These are phyloP conservation scores for Fagus sylvatica DNA, from an alignment of 306 rosid genomes.

Conservation along the genomic window DNA sequence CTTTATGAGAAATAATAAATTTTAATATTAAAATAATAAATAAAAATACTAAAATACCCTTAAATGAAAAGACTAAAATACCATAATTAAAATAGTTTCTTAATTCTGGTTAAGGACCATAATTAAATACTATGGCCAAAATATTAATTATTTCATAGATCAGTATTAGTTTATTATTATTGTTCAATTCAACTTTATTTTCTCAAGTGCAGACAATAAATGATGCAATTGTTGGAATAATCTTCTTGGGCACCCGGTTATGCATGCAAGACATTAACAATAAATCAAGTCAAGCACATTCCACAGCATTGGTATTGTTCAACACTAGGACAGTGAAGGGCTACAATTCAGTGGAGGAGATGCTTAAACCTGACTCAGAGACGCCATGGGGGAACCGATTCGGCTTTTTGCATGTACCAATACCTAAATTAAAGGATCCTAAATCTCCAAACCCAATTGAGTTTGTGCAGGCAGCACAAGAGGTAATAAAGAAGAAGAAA, in stretches of 20 bases:
- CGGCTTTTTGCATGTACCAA: slow-evolving; percentile 41
- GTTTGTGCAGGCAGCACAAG: slow-evolving; percentile 38
- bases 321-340: slow-evolving; percentile 37
- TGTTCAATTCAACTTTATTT: background rate
- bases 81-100: no score
- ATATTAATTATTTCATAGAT: no score
- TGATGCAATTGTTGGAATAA: slow-evolving; percentile 45
- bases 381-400: slow-evolving; percentile 55
- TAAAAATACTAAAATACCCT: no score
- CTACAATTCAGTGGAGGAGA: slow-evolving; percentile 48
- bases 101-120: no score
- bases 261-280: slow-evolving; percentile 40
- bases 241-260: slow-evolving; percentile 46
- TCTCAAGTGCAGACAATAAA: slow-evolving; percentile 35
- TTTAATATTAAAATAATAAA: no score
- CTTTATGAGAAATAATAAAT: no score
- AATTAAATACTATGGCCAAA: no score
- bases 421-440: slow-evolving; percentile 36
- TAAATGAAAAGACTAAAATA: no score
- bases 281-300: slow-evolving; percentile 30
- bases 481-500: slow-evolving; percentile 34
- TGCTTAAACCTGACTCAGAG: slow-evolving; percentile 30
- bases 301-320: slow-evolving; percentile 45
- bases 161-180: no score
- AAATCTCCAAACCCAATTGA: slow-evolving; percentile 34